Evolutionary conservation across 2,329 filamentous ascomycete genomes (phyloP).

Genomic region (Neonectria faginata): DNA sequence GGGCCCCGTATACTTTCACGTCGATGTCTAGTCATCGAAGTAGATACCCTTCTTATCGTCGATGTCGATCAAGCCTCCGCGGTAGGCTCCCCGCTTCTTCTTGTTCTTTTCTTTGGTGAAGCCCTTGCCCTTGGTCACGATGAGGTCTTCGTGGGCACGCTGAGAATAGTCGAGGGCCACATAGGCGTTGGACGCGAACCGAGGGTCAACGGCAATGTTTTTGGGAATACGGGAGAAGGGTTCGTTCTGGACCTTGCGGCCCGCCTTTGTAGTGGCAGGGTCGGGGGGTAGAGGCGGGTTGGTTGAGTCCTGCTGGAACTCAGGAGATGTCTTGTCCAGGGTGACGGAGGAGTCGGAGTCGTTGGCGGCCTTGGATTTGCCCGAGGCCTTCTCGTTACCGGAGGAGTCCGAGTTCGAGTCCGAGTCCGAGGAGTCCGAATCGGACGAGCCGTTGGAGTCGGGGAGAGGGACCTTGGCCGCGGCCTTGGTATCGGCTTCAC

Average conservation of each 20-base stretch:
- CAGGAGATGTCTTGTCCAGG: slow-evolving; percentile 62
- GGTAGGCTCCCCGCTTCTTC: slow-evolving; percentile 91
- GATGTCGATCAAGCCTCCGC: slow-evolving; percentile 89
- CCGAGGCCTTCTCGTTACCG: slow-evolving; percentile 42
- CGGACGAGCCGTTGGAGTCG: slow-evolving; percentile 53
- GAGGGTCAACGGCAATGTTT: slow-evolving; percentile 74
- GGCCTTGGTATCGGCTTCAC: slow-evolving; percentile 51
- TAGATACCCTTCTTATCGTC: slow-evolving; percentile 86
- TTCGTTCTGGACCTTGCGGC: slow-evolving; percentile 67
- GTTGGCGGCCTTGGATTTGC: slow-evolving; percentile 40
- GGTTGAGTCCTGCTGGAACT: slow-evolving; percentile 47
- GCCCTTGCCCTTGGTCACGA: slow-evolving; percentile 92
- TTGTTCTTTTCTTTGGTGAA: slow-evolving; percentile 99
- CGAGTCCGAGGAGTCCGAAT: slow-evolving; percentile 48
- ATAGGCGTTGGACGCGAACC: slow-evolving; percentile 83
- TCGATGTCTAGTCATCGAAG: slow-evolving; percentile 80
- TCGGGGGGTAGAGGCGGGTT: slow-evolving; percentile 66
- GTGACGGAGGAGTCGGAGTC: slow-evolving; percentile 62
- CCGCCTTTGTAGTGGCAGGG: slow-evolving; percentile 52
- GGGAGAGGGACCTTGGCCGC: slow-evolving; percentile 57
- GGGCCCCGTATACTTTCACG: slow-evolving; percentile 1
- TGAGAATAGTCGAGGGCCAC: slow-evolving; percentile 89
- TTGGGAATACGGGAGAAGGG: slow-evolving; percentile 83
- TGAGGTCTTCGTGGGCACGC: slow-evolving; percentile 86
- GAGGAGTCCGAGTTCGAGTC: slow-evolving; percentile 53